Evolutionary conservation across 2,329 filamentous ascomycete genomes (phyloP).

Genomic region (Aspergillus aculeatinus): DNA sequence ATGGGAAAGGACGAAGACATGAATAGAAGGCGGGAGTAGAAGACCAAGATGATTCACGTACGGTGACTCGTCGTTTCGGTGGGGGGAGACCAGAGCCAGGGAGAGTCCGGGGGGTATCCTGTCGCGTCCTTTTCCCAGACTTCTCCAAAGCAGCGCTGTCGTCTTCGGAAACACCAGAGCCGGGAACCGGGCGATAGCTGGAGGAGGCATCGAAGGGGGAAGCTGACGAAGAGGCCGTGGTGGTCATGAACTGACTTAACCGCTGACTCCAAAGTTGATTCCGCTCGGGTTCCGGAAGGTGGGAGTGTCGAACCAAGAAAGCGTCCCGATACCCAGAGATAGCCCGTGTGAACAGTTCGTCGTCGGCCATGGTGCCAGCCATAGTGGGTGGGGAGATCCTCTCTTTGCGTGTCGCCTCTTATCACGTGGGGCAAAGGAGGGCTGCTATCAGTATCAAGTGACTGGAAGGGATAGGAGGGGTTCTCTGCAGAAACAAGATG

Average conservation of each 20-base stretch:
- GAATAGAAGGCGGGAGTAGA: conserved; percentile 34
- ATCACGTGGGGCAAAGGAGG: conserved; percentile 14
- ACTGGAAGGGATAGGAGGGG: conserved; percentile 6
- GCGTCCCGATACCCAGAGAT: conserved; percentile 43
- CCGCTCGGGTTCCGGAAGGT: conserved; percentile 43
- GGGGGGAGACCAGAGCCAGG: conserved; percentile 40
- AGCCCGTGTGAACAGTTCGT: conserved; percentile 42
- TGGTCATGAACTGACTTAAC: conserved; percentile 40
- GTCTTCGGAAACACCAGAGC: conserved; percentile 21
- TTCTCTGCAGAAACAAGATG: conserved; percentile 6
- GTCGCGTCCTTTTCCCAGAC: conserved; percentile 44
- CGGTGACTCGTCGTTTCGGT: conserved; percentile 48
- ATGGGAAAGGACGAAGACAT: conserved; percentile 25
- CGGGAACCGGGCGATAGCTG: conserved; percentile 22
- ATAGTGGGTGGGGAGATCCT: conserved; percentile 28
- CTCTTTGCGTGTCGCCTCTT: conserved; percentile 14
- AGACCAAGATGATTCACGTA: conserved; percentile 45
- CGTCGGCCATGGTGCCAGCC: conserved; percentile 37
- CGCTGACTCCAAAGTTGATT: conserved; percentile 43
- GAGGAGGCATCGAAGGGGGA: conserved; percentile 13
- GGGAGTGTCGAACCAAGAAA: conserved; percentile 43
- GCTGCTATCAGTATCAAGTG: conserved; percentile 35
- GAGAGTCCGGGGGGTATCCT: conserved; percentile 41
- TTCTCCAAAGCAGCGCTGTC: conserved; percentile 29
- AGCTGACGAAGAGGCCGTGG: conserved; percentile 19